Base-by-base conservation (phyloP, 2,329 filamentous ascomycete species). In the Cercospora sp. region DNA sequence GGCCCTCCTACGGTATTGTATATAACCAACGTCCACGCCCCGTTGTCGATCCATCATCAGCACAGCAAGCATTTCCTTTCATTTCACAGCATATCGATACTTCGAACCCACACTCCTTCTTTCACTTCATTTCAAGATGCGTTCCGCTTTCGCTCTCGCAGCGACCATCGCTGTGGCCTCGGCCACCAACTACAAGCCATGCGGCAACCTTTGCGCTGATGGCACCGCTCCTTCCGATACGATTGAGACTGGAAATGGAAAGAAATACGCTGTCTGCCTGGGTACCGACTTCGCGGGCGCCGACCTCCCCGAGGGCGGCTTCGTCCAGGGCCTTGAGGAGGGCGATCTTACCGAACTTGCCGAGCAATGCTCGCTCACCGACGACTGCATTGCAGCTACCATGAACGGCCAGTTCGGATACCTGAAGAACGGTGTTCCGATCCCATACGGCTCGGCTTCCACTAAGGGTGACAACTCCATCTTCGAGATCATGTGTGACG, bases 111-210 rank as follows among this genome's bases (percentile, higher is more conserved):
- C 55, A 58, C 26, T 58, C 55, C 6, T 58, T 58, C 12, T 30
- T 33, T 20, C 10, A 58, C 48, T 53, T 26, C 10, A 13, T 53
- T 58, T 12, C 55, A 58, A 58, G 28, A 58, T 58, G 55, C 55
- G 55, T 58, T 58, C 30, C 16, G 6, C 31, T 58, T 26, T 58
- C 31, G 28, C 18, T 36, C 55, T 58, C 31, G 55, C 55, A 33
- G 55, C 55, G 55, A 58, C 28, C 28, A 36, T 58, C n/a, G 55
- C 55, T 58, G 55, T 58, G 31, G 55, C 5, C 28, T 58, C 55
- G 7, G 55, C 55, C 31, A 58, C 55, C 28, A 58, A 33, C 16
- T 18, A 31, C 28, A 58, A 33, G 55, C 55, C 55, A 33, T 58
- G 55, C 55, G 55, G 55, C 55, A 33, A 58, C 13, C 55, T 58